phyloP scores from a whole-genome alignment of 768 basidiomycete genomes.

The Tephrocybe rancida region DNA sequence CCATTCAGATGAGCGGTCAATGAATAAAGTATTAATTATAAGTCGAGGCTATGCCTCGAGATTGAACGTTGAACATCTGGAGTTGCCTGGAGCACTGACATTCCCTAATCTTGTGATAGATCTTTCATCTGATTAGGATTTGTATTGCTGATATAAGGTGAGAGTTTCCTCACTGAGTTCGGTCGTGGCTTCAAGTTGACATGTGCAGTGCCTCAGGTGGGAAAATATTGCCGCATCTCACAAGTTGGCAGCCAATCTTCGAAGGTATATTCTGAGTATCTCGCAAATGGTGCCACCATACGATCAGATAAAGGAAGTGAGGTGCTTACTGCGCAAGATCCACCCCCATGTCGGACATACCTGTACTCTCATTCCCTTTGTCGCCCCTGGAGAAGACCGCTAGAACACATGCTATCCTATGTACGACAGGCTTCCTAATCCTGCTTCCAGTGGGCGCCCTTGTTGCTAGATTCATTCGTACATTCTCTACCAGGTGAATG shows the following conservation, averaged over 20 bases:
- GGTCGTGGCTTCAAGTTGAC: neutral
- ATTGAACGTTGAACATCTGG: too few relatives aligned
- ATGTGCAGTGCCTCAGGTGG: slow-evolving; percentile 6
- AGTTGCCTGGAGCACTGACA: too few relatives aligned
- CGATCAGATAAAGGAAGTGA: too few relatives aligned
- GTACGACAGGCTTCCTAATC: slow-evolving; percentile 48
- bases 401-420: slow-evolving; percentile 53
- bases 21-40: neutral
- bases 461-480: slow-evolving; percentile 55
- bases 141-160: neutral
- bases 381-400: slow-evolving; percentile 33
- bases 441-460: slow-evolving; percentile 61
- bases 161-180: slow-evolving; percentile 5
- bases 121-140: too few relatives aligned
- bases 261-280: slow-evolving; percentile 5
- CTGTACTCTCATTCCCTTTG: slow-evolving; percentile 17
- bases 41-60: neutral
- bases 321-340: neutral
- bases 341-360: slow-evolving; percentile 8
- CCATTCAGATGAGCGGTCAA: neutral
- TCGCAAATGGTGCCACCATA: too few relatives aligned
- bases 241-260: slow-evolving; percentile 10
- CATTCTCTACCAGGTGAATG: slow-evolving; percentile 46
- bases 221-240: slow-evolving; percentile 5
- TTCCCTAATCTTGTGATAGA: too few relatives aligned